Evolutionary conservation across 2,329 filamentous ascomycete genomes (phyloP).

Genomic region (Colletotrichum karsti): DNA sequence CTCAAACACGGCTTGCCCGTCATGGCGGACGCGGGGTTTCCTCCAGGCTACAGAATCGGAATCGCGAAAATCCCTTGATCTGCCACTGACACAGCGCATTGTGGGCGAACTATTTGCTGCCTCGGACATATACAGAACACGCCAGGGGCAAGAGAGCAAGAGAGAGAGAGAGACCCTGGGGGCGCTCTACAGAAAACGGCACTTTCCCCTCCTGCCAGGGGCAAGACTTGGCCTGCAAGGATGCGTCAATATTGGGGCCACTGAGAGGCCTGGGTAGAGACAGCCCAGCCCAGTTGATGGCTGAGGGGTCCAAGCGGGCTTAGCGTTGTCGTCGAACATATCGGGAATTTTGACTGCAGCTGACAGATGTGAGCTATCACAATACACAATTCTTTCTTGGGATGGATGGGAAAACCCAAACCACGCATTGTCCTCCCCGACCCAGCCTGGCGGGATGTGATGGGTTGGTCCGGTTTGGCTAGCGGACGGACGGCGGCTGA

Average conservation of each 20-base stretch:
- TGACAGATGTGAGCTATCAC: constrained; percentile 7
- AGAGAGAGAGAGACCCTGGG: background rate
- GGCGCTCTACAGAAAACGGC: constrained; percentile 12
- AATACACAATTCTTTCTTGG: background rate
- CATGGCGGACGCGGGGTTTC: background rate
- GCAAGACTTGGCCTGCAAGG: constrained; percentile 18
- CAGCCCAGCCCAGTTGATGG: background rate
- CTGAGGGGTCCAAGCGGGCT: constrained; percentile 8
- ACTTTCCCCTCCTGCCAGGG: constrained; percentile 12
- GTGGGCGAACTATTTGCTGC: constrained; percentile 1
- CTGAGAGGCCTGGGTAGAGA: constrained; percentile 18
- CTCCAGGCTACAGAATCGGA: background rate
- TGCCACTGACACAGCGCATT: background rate
- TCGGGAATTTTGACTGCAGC: constrained; percentile 6
- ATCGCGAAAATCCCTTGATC: constrained; percentile 9
- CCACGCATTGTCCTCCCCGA: background rate
- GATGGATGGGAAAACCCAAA: background rate
- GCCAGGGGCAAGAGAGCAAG: background rate
- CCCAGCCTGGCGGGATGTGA: constrained; percentile 11
- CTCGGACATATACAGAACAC: background rate
- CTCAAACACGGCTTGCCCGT: background rate
- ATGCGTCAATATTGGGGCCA: constrained; percentile 22
- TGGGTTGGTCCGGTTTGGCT: background rate
- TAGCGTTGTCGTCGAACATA: background rate
- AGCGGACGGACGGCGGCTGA: background rate